Percentiles rank a stretch among this genome's conserved stretches.
Evolutionary conservation across 805 yeast genomes (phyloP).

Genomic region (Debaryomyces castellii): DNA sequence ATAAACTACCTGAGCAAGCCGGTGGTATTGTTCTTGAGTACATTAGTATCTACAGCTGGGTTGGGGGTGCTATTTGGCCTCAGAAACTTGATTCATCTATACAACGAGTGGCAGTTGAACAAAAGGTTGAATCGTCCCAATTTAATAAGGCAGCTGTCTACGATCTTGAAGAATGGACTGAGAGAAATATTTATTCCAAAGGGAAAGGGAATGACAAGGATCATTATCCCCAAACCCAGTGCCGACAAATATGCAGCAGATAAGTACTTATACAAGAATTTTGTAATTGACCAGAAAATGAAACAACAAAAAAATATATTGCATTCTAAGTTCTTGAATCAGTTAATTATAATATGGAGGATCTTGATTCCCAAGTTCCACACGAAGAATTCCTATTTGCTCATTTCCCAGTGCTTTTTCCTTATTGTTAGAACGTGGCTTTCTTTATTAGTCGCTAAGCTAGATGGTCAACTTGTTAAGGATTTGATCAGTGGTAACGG

Average conservation of each 20-base stretch:
- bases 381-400: slow-evolving; percentile 63
- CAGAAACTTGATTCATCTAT: slow-evolving; percentile 26
- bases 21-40: slow-evolving; percentile 40
- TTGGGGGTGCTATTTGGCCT: slow-evolving; percentile 34
- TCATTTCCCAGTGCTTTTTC: slow-evolving; percentile 71
- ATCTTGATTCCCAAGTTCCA: slow-evolving; percentile 76
- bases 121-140: slow-evolving; percentile 29
- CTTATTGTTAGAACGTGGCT: slow-evolving; percentile 83
- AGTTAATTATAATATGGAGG: slow-evolving; percentile 73
- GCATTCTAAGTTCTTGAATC: slow-evolving; percentile 68
- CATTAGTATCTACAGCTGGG: slow-evolving; percentile 41
- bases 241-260: slow-evolving; percentile 55
- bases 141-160: slow-evolving; percentile 41
- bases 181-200: slow-evolving; percentile 49
- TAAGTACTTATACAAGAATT: slow-evolving; percentile 51
- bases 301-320: slow-evolving; percentile 31
- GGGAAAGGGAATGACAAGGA: slow-evolving; percentile 37
- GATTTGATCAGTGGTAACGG: slow-evolving; percentile 84
- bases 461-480: slow-evolving; percentile 90
- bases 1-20: slow-evolving; percentile 44
- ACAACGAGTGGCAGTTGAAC: slow-evolving; percentile 27
- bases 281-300: slow-evolving; percentile 31
- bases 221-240: slow-evolving; percentile 48
- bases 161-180: slow-evolving; percentile 43
- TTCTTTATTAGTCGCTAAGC: slow-evolving; percentile 77